Evolutionary conservation across 2,329 filamentous ascomycete genomes (phyloP), one percentile per base, ranked within the genome.

Genomic region (Didymellaceae sp.): DNA sequence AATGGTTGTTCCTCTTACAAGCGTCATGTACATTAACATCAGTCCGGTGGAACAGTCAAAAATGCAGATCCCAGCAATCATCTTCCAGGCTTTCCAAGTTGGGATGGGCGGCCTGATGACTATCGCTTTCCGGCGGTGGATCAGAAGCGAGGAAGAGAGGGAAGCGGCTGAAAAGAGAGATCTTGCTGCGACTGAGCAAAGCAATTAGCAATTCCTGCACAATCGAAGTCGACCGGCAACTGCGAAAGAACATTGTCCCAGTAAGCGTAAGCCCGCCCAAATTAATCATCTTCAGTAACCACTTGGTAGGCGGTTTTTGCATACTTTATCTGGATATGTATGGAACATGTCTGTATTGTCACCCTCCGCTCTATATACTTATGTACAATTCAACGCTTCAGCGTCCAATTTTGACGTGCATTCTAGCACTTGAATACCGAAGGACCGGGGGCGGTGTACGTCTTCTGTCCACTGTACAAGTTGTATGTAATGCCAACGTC

Each of bases 1-100:
- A 2, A 77, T 90, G 49, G 86, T 87, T 0, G 87, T 90, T 6
- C 87, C 87, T 0, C 67, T 90, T 21, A 79, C 84, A 41, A 82
- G 83, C 24, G 82, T 87, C 51, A 89, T 90, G 82, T 90, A 86
- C 77, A 74, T 76, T 11, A 77, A 81, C 11, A 72, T 83, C 8
- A 78, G 80, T 56, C 71, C 82, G 33, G 71, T 82, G 30, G 79
- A 82, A 16, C 77, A 82, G 52, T 79, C 82, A 0, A 83, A 82
- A 58, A 80, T 87, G 35, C 82, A 86, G 64, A 82, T 88, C 22
- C 85, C 86, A 0, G 82, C 87, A 13, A 74, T 88, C 30, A 75
- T 88, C 13, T 88, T 74, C 52, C 76, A 78, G 52, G 75, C 69
- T 1, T 65, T 78, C n/a, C 75, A 77, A 57, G 71, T 78, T 7